Base-by-base conservation (phyloP, 352 stramenopile genomes). In the Lagenidium sp. region DNA sequence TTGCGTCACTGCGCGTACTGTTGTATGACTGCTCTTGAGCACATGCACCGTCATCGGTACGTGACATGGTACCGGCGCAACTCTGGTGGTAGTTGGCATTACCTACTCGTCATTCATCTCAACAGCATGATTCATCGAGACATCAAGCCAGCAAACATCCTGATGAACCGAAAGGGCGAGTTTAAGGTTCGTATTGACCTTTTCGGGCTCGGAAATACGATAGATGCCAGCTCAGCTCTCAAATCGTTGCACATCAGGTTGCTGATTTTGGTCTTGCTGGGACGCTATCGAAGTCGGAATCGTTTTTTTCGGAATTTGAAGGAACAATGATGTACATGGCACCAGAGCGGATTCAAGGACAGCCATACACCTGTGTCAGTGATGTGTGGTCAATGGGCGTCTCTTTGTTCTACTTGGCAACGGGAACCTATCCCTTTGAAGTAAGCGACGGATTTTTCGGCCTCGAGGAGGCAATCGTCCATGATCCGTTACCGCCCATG, bases 251-350 rank as follows among this genome's bases (percentile, higher is more conserved):
- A 18, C 25, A 0, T 0, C 37, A 92, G 76, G 61, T 91, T 7
- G 74, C 70, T 2, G 81, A 91, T 50, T 93, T 93, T 48, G 85
- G 85, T 0, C 62, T 96, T 16, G 76, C 82, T 0, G 71, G 59
- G 0, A 88, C 75, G 8, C 47, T 93, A 20, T 69, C 74, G 16
- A 87, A 87, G 46, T 88, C 72, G 13, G 63, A 68, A 23, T 85
- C 79, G 1, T 87, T 82, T 23, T 88, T 85, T 50, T 91, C 79
- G 23, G 74, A 89, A 32, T 94, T 94, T 32, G 70, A 87, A 44
- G 91, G 89, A 31, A 97, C 91, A 1, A 79, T 97, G 57, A 95
- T 94, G 63, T 97, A 97, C 69, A 98, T 98, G 93, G 79, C 85
- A 0, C 92, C 93, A 0, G 90, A 98, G 53, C 71, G 93, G 4